Conservation (phyloP, 768 basidiomycete genomes). For the Saitozyma podzolica region DNA sequence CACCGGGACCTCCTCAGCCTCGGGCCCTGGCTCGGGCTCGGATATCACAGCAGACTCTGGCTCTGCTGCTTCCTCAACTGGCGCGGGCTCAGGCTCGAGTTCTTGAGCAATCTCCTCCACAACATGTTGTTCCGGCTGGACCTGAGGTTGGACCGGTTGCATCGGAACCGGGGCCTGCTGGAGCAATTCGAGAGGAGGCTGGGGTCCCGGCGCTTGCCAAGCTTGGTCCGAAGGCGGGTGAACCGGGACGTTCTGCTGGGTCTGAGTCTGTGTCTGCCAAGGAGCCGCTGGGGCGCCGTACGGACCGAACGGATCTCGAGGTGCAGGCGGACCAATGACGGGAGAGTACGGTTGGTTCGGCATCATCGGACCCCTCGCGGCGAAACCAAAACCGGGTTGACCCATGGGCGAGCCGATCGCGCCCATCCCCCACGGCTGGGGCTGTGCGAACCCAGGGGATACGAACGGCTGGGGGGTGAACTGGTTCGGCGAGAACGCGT, state of each 20-base stretch:
- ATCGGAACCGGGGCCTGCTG: slow-evolving; percentile 11
- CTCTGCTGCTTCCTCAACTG: slow-evolving; percentile 9
- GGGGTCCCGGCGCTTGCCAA: slow-evolving; percentile 3
- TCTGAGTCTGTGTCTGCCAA: not conserved
- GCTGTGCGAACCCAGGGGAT: no score
- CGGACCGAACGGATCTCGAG: no score
- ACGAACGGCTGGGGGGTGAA: no score
- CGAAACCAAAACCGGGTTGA: not conserved
- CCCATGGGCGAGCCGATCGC: slow-evolving; percentile 4
- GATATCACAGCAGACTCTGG: slow-evolving; percentile 7
- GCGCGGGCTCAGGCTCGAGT: slow-evolving; percentile 12
- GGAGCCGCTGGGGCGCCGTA: not conserved
- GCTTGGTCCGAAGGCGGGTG: not conserved
- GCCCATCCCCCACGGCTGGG: no score
- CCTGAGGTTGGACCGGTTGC: slow-evolving; percentile 3
- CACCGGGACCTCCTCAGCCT: slow-evolving; percentile 40
- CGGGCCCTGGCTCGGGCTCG: slow-evolving; percentile 12
- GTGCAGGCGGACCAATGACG: no score
- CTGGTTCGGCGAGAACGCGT: no score
- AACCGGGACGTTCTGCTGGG: not conserved
- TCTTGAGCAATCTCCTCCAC: slow-evolving; percentile 9
- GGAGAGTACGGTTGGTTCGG: no score
- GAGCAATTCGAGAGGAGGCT: slow-evolving; percentile 7
- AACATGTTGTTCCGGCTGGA: not conserved
- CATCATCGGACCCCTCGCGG: no score